phyloP scores from a whole-genome alignment of 176 grass and related monocot genomes.

The Poa pratensis region DNA sequence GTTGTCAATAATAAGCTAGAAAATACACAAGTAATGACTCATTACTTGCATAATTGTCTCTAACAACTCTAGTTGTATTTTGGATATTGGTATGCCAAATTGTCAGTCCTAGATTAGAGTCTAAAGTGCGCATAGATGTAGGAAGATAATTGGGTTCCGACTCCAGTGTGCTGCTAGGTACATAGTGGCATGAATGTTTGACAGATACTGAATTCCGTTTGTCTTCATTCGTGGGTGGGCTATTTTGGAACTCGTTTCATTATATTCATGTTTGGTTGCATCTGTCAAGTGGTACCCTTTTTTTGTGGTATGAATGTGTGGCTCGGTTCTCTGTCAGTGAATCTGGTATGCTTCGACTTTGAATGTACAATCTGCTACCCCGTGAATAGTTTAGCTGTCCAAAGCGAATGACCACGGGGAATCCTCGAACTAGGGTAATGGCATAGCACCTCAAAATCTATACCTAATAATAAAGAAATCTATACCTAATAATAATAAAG shows the following conservation, averaged over 20 bases:
- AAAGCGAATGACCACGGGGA: background rate
- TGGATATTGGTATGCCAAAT: background rate
- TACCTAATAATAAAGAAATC: too few relatives aligned
- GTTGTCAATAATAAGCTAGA: background rate
- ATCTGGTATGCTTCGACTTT: background rate
- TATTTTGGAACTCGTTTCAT: background rate
- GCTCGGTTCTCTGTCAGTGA: background rate
- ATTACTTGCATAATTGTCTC: slow-evolving; percentile 5
- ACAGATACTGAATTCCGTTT: background rate
- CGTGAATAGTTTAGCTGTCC: background rate
- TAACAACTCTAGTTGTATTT: background rate
- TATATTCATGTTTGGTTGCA: background rate
- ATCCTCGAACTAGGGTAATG: background rate
- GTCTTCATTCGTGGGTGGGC: background rate
- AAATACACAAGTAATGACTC: background rate
- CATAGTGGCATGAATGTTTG: background rate
- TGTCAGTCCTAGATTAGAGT: background rate
- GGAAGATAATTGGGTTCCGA: background rate
- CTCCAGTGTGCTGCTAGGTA: background rate
- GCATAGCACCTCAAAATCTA: background rate
- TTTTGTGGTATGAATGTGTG: background rate
- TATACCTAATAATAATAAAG: too few relatives aligned
- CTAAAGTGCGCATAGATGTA: background rate
- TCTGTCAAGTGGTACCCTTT: background rate
- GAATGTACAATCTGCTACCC: background rate